Evolutionary conservation across 306 rosid species (phyloP).

Genomic region (Trichosanthes truncata): DNA sequence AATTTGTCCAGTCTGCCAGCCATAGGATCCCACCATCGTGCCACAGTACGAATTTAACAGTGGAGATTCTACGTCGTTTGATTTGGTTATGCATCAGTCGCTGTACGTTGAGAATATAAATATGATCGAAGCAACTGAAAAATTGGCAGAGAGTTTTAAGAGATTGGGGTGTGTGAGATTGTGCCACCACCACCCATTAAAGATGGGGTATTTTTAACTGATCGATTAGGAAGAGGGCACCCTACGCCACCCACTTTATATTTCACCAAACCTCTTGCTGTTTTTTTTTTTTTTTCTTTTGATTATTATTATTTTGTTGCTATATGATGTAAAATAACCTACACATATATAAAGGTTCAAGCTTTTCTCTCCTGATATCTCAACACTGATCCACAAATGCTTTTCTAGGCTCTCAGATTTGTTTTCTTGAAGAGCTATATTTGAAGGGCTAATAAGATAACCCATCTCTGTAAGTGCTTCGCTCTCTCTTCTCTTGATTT

Average conservation of each 20-base stretch:
- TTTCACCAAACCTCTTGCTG: slow-evolving; percentile 20
- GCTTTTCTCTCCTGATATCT: slow-evolving; percentile 5
- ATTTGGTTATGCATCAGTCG: not conserved
- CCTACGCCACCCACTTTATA: slow-evolving; percentile 24
- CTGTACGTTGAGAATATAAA: not conserved
- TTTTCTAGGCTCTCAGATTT: slow-evolving; percentile 29
- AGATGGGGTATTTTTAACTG: slow-evolving; percentile 48
- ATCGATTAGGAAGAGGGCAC: slow-evolving; percentile 8
- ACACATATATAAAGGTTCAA: slow-evolving; percentile 15
- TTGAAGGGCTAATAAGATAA: not conserved
- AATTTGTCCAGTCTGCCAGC: too few species aligned
- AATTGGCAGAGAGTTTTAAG: not conserved
- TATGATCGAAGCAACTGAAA: not conserved
- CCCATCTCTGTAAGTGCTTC: slow-evolving; percentile 24
- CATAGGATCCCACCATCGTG: not conserved
- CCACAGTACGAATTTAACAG: not conserved
- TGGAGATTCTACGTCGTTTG: not conserved
- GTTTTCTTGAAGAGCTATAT: slow-evolving; percentile 8
- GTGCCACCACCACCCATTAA: slow-evolving; percentile 43
- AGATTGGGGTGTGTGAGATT: slow-evolving; percentile 17
- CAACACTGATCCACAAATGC: slow-evolving; percentile 8
- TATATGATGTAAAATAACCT: not conserved
- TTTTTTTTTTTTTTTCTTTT: not conserved
- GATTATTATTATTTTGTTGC: not conserved
- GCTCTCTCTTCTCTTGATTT: slow-evolving; percentile 4